A percentile compares a stretch with the other conserved stretches of the same genome.
Evolutionary conservation across 139 green algal genomes (phyloP).

Genomic region (Chlorella sp.): DNA sequence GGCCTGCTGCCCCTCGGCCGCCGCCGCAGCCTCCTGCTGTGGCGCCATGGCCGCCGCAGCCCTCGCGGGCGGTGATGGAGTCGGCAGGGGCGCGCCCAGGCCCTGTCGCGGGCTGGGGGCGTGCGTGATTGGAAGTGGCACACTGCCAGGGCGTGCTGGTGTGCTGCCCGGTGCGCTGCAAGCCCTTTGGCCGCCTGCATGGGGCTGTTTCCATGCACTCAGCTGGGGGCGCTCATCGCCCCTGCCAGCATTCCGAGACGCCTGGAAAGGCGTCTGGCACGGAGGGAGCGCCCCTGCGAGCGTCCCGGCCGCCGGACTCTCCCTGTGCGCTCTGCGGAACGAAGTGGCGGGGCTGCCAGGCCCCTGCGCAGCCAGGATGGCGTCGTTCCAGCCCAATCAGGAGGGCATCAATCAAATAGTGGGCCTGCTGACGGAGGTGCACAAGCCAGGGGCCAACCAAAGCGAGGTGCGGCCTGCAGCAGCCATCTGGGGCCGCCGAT

Average conservation of each 20-base stretch:
- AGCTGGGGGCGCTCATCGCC: no score
- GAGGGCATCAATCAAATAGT: conserved; percentile 81
- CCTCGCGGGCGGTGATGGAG: no score
- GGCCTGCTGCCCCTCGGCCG: conserved; percentile 10
- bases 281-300: no score
- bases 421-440: conserved; percentile 78
- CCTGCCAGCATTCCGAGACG: no score
- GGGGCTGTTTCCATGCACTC: no score
- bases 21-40: neutral
- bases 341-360: no score
- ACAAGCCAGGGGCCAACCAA: conserved; percentile 88
- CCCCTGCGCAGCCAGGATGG: neutral
- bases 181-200: neutral
- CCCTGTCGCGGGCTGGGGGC: neutral
- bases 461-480: conserved; percentile 54
- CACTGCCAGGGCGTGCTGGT: neutral
- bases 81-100: no score
- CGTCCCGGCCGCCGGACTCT: no score
- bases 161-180: neutral
- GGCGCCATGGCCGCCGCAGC: neutral
- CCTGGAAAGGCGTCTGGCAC: no score
- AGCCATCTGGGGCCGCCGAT: no score
- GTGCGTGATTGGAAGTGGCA: neutral
- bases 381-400: neutral
- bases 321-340: no score